Conservation (phyloP, 2,329 filamentous ascomycete species). For the Phaeosphaeriaceae sp. region DNA sequence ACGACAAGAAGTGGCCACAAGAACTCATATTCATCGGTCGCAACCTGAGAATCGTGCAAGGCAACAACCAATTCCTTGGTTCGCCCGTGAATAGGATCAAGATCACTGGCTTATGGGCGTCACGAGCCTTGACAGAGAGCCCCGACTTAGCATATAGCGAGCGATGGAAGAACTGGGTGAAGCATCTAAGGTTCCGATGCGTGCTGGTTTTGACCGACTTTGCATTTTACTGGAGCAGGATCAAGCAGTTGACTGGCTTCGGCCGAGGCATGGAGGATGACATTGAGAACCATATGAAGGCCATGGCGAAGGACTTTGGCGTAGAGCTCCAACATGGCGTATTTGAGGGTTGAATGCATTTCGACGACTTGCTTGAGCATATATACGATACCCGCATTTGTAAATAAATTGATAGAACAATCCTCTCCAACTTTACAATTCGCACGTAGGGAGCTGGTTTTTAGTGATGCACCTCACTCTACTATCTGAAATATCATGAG, state of each 20-base stretch:
- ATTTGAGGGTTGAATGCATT: constrained; percentile 76
- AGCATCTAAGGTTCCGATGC: constrained; percentile 81
- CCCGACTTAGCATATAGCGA: constrained; percentile 68
- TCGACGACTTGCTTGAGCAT: background rate
- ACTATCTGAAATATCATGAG: no score
- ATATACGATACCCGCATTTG: background rate
- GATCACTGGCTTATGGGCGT: constrained; percentile 91
- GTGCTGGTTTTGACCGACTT: constrained; percentile 80
- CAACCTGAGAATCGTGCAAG: constrained; percentile 91
- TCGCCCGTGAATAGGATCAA: constrained; percentile 91
- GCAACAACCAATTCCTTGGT: constrained; percentile 89
- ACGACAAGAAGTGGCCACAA: constrained; percentile 87
- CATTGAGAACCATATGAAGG: constrained; percentile 85
- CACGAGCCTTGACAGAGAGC: constrained; percentile 79
- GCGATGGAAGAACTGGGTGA: constrained; percentile 72
- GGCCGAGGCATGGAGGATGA: constrained; percentile 94
- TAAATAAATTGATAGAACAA: background rate
- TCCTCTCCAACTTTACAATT: background rate
- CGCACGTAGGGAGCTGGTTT: no score
- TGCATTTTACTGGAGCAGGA: constrained; percentile 80
- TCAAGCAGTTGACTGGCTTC: constrained; percentile 76
- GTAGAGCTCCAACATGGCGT: constrained; percentile 87
- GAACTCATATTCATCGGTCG: constrained; percentile 92
- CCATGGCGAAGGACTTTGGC: constrained; percentile 88
- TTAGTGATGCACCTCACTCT: no score